A percentile compares a stretch with the other conserved stretches of the same genome.
phyloP scores from a whole-genome alignment of 2,329 filamentous ascomycete species.

The Fusarium heterosporum region DNA sequence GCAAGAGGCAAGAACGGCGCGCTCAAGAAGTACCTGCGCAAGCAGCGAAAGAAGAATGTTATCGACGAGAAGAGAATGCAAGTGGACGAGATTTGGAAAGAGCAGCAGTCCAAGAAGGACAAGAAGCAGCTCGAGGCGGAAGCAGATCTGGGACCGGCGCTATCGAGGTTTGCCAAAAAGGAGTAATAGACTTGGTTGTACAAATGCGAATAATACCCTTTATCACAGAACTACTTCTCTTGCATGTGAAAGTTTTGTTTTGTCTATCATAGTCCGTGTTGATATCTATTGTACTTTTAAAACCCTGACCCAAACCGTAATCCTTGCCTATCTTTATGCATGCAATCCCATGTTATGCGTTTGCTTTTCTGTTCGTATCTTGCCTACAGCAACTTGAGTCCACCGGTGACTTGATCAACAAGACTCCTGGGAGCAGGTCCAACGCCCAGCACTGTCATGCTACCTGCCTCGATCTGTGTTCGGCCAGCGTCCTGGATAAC shows the following conservation, averaged over 20 bases:
- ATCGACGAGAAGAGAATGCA: slow-evolving; percentile 94
- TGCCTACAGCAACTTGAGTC: slow-evolving; percentile 81
- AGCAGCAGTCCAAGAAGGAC: slow-evolving; percentile 74
- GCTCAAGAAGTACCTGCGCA: slow-evolving; percentile 87
- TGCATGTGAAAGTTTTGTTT: background rate
- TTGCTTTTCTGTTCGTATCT: background rate
- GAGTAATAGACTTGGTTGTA: slow-evolving; percentile 54
- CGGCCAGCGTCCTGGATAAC: slow-evolving; percentile 95
- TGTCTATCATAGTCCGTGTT: slow-evolving; percentile 23
- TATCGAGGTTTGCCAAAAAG: slow-evolving; percentile 86
- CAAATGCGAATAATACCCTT: slow-evolving; percentile 47
- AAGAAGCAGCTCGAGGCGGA: slow-evolving; percentile 72
- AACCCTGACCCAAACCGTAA: slow-evolving; percentile 27
- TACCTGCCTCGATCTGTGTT: slow-evolving; percentile 95
- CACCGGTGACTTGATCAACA: slow-evolving; percentile 86
- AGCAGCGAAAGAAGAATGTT: slow-evolving; percentile 92
- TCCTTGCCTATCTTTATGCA: slow-evolving; percentile 5
- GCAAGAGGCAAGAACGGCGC: slow-evolving; percentile 91
- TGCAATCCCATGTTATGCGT: slow-evolving; percentile 2
- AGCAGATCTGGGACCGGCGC: slow-evolving; percentile 83
- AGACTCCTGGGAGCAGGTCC: slow-evolving; percentile 85
- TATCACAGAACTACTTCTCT: slow-evolving; percentile 1
- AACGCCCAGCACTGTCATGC: slow-evolving; percentile 89
- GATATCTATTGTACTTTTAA: slow-evolving; percentile 32
- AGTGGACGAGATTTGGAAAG: slow-evolving; percentile 84